Evolutionary conservation across 441 rosid species (phyloP), one percentile per base, ranked within the genome.

Genomic region (Arabidopsis lyrata): DNA sequence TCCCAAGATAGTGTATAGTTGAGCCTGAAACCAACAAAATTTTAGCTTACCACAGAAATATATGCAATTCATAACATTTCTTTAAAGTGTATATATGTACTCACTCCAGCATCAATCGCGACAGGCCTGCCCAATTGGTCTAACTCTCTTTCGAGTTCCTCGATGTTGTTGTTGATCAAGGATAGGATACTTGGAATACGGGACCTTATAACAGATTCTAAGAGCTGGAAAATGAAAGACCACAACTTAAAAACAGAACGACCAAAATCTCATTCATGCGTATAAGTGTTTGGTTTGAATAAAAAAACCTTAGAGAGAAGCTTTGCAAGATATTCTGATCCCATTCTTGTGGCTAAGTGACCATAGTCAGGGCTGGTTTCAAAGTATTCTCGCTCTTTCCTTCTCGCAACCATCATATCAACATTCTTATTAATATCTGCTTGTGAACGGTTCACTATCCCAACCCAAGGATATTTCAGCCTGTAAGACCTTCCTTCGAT

Each of bases 401-500:
- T 83, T 74, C 99, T 87, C 7, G 99, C 98, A 73, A 81, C 72
- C 74, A 87, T 90, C 97, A 95, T 95, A 68, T 95, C 99, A 45
- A 88, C 84, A 67, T 90, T 95, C 79, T 82, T 95, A 66, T 95
- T 95, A 32, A 95, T 95, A 72, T 95, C 99, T 54, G 96, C 95
- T 81, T 95, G 99, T 4, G 99, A 95, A 50, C 99, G 98, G 77
- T 93, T 95, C 80, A 95, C 98, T 77, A 93, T 87, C 55, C 99
- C 99, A 72, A 93, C 99, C 99, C 99, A 95, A 68, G 98, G 99
- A 76, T 86, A 87, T 76, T 83, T 98, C 60, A 95, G 85, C 80
- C 86, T 79, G 66, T 95, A 95, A 44, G 98, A 81, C 80, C 92
- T 90, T 81, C 99, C 97, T 80, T 95, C 95, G 1, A 95, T 89